These are phyloP conservation scores for Phoma herbarum DNA, from an alignment of 2,329 filamentous ascomycete genomes.

Conservation along the genomic window DNA sequence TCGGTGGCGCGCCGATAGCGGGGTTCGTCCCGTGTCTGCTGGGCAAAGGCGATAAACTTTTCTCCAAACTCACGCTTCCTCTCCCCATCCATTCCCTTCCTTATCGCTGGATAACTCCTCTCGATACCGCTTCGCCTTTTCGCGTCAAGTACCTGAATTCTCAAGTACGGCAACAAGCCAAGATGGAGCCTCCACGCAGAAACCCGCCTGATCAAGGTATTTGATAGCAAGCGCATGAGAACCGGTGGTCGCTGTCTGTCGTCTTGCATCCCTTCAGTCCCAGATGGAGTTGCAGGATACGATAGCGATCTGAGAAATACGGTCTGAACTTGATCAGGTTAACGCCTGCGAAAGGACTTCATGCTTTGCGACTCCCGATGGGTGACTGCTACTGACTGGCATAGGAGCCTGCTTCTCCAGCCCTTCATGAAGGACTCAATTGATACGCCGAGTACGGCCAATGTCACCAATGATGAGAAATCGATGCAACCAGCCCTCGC, in stretches of 20 bases:
- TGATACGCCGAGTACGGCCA: constrained; percentile 3
- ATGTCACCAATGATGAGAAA: constrained; percentile 26
- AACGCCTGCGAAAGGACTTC: constrained; percentile 63
- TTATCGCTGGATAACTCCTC: background rate
- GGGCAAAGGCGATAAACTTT: constrained; percentile 10
- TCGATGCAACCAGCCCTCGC: constrained; percentile 33
- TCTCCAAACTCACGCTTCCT: background rate
- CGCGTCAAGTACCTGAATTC: background rate
- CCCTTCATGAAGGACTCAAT: constrained; percentile 31
- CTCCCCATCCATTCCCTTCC: background rate
- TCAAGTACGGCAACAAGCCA: constrained; percentile 41
- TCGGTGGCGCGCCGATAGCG: constrained; percentile 10
- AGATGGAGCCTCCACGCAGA: constrained; percentile 47
- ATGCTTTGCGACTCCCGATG: constrained; percentile 52
- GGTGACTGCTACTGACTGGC: constrained; percentile 45
- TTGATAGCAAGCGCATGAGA: constrained; percentile 48
- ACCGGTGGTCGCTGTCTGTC: constrained; percentile 45
- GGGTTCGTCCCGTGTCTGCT: constrained; percentile 16
- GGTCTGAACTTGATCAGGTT: constrained; percentile 64
- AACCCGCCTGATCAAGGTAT: constrained; percentile 50
- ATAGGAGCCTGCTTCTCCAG: no score
- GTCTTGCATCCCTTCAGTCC: background rate
- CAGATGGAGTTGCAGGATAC: background rate
- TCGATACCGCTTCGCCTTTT: background rate
- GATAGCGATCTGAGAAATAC: constrained; percentile 60